Evolutionary conservation across 495 filamentous ascomycete genomes (phyloP), one percentile per base, ranked within the genome.

Genomic region (Filosporella fistucella): DNA sequence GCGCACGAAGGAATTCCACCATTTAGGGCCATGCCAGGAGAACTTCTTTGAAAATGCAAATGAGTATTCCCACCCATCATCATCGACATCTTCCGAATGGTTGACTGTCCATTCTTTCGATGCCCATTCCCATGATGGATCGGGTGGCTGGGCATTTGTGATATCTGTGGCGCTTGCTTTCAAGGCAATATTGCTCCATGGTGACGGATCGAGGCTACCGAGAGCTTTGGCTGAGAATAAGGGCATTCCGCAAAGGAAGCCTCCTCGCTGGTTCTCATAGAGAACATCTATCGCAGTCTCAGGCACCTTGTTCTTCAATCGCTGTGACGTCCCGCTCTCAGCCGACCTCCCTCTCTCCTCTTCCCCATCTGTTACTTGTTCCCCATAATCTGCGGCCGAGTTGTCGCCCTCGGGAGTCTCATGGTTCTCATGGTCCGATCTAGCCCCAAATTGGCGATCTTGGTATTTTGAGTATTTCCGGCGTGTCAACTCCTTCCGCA

Each of bases 71-170:
- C 94, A 99, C 2, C 94, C 94, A 51, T 95, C 89, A 49, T 91
- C 84, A 56, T 97, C 94, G 9, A 88, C 80, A 51, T 87, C 81
- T n/a, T 80, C 79, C 7, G 87, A 84, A 75, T 89, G 88, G 59
- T 99, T 91, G 18, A 96, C 82, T 53, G 86, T 89, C 94, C 94
- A 99, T 29, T 83, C 82, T 47, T 84, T 80, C 94, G 93, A 99
- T 4, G 77, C 84, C 93, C 93, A 98, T 64, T 85, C 79, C 94
- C 94, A 99, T 58, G 84, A 88, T 2, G 94, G 94, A 61, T 97
- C 94, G 0, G 94, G 93, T 2, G 94, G 72, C 61, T 97, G 94
- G 1, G 91, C 89, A 49, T 91, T 94, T 42, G 82, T 78, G 49
- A 95, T 94, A 60, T 93, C 79, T 50, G 94, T 93, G 14, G 87